Base-by-base conservation (phyloP, 2,329 filamentous ascomycete genomes). In the Cryphonectria nitschkei region DNA sequence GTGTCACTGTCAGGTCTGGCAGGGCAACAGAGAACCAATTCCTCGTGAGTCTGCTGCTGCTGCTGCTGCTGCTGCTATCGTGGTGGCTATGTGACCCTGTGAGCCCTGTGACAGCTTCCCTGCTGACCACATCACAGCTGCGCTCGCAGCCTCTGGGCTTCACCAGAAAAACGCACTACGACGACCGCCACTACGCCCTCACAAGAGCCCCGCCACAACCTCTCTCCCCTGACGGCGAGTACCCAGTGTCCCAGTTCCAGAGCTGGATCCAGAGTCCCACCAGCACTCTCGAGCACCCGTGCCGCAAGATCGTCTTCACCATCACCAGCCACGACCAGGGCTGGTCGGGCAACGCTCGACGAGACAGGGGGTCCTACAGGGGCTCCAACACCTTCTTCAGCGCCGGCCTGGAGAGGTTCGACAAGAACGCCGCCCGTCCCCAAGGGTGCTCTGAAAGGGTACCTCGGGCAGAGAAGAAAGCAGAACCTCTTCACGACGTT, bases 371-470 rank as follows among this genome's bases (percentile, higher is more conserved):
- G 2, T 82, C 82, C 1, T 90, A 84, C 68, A 73, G 76, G 0
- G 80, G 78, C 2, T 87, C 89, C 0, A 89, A 80, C 79, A 89
- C 89, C 0, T 92, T 89, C 89, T 90, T 90, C 71, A 89, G 90
- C 69, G 87, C 84, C 22, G 89, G 89, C 0, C 76, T 89, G 22
- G 89, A 91, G 77, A 82, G 83, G 3, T 86, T 88, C 64, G 85
- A 86, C 61, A 80, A 32, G 67, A 73, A 65, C 9, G 67, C 71
- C 14, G 29, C 9, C 1, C 71, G 43, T 16, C 69, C 69, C 29
- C 52, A 54, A 37, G 56, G 50, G 3, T 65, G 61, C 6, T 22
- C 32, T 22, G 68, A 72, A 22, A 68, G 46, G 34, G 63, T 65
- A 22, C 46, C 68, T 16, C 43, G 2, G 7, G 22, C 46, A 9